A percentile compares a stretch with the other conserved stretches of the same genome.
These are phyloP conservation scores for Scopulariopsis brevicaulis DNA, from an alignment of 2,329 filamentous ascomycete species.

Conservation along the genomic window DNA sequence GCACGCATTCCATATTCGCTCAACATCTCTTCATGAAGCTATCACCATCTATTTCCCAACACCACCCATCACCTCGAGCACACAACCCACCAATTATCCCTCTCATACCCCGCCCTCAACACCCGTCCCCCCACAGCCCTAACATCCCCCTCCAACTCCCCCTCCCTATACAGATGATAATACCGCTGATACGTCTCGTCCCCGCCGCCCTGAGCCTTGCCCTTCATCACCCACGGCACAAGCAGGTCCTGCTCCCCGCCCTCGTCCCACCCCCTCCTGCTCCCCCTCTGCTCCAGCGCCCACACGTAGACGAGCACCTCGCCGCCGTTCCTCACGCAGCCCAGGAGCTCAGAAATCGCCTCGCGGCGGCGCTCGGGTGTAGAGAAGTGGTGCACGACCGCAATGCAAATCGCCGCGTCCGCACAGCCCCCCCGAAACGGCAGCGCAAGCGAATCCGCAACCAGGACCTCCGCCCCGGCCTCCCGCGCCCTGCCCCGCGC, in stretches of 20 bases:
- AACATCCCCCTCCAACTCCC: slow-evolving; percentile 78
- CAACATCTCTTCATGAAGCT: background rate
- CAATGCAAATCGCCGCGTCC: slow-evolving; percentile 90
- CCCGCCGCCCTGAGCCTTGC: slow-evolving; percentile 4
- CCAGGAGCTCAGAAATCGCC: slow-evolving; percentile 61
- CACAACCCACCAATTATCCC: slow-evolving; percentile 97
- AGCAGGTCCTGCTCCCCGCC: slow-evolving; percentile 80
- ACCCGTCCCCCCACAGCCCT: slow-evolving; percentile 62
- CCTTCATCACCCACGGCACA: slow-evolving; percentile 79
- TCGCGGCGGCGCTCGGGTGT: slow-evolving; percentile 61
- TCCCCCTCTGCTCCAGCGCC: slow-evolving; percentile 85
- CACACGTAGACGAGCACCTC: slow-evolving; percentile 80
- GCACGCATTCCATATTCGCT: too few species aligned
- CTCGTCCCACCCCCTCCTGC: slow-evolving; percentile 80
- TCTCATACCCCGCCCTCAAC: slow-evolving; percentile 78
- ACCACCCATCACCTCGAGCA: slow-evolving; percentile 10
- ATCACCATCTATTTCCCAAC: background rate
- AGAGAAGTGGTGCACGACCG: slow-evolving; percentile 87
- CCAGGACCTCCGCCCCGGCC: slow-evolving; percentile 51
- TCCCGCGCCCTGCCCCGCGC: slow-evolving; percentile 20
- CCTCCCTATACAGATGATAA: slow-evolving; percentile 83
- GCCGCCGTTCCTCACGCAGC: slow-evolving; percentile 49
- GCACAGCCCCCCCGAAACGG: slow-evolving; percentile 52
- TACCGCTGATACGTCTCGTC: slow-evolving; percentile 71
- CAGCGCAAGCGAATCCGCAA: slow-evolving; percentile 75